A percentile compares a stretch with the other conserved stretches of the same genome.
Conservation (phyloP, 2,329 filamentous ascomycete species). For the Daldinia sp. region DNA sequence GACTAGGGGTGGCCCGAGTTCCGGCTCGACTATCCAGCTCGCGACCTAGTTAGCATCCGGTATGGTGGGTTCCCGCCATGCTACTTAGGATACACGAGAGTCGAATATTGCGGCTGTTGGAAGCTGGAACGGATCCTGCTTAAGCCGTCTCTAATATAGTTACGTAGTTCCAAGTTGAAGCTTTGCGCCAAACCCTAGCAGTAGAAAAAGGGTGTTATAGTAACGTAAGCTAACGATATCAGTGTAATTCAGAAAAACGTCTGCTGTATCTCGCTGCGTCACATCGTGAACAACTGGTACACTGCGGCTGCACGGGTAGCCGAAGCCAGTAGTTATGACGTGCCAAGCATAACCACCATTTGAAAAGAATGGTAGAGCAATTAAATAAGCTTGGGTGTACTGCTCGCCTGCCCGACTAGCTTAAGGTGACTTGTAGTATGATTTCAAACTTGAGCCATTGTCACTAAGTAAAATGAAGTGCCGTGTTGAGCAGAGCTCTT, state of each 20-base stretch:
- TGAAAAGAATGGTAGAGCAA: slow-evolving; percentile 18
- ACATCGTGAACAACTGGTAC: slow-evolving; percentile 10
- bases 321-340: slow-evolving; percentile 24
- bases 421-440: not conserved
- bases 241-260: not conserved
- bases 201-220: not conserved
- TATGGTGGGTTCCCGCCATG: slow-evolving; percentile 13
- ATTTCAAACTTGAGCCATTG: not conserved
- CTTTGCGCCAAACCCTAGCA: not conserved
- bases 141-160: not conserved
- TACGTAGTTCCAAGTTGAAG: not conserved
- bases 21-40: slow-evolving; percentile 30
- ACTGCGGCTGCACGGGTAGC: slow-evolving; percentile 14
- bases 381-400: slow-evolving; percentile 16
- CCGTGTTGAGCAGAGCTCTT: not conserved
- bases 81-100: slow-evolving; percentile 4
- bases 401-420: slow-evolving; percentile 8
- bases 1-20: slow-evolving; percentile 25
- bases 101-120: slow-evolving; percentile 1
- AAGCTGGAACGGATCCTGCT: slow-evolving; percentile 4
- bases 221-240: not conserved
- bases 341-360: slow-evolving; percentile 24
- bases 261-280: slow-evolving; percentile 5
- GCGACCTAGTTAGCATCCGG: slow-evolving; percentile 9
- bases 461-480: not conserved